Conservation (phyloP, 208 protist genomes). For the Acanthamoeba castellanii region DNA sequence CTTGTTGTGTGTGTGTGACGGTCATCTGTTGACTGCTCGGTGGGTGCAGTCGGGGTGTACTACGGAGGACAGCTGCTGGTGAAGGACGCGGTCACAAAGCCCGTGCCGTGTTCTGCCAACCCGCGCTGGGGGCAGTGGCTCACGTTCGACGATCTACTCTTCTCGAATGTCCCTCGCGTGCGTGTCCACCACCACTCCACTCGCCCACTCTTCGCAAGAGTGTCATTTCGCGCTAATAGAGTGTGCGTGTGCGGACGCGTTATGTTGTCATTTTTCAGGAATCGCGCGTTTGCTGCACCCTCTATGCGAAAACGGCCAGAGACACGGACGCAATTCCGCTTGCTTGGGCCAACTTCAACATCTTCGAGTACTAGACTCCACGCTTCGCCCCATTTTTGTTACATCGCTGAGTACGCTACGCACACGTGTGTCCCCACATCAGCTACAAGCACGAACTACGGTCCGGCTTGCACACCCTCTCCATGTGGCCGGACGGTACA, state of each 20-base stretch:
- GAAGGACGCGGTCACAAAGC: not conserved
- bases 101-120: constrained; percentile 14
- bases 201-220: not conserved
- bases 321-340: not conserved
- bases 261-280: not conserved
- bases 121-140: constrained; percentile 22
- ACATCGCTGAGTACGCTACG: not conserved
- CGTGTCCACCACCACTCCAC: not conserved
- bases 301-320: not conserved
- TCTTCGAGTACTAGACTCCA: not conserved
- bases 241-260: not conserved
- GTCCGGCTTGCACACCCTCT: not conserved
- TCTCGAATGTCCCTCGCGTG: constrained; percentile 19
- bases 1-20: not conserved
- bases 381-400: not conserved
- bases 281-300: not conserved
- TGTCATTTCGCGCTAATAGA: not conserved
- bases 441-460: constrained; percentile 51
- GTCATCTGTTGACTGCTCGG: not conserved
- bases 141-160: constrained; percentile 2
- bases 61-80: not conserved
- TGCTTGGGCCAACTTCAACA: constrained; percentile 57
- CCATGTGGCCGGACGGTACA: constrained; percentile 29
- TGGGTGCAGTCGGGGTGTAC: not conserved
- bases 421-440: not conserved